Evolutionary conservation across 192 early-diverging fungal genomes (phyloP).

Genomic region (Rhizoclosmatium globosum): DNA sequence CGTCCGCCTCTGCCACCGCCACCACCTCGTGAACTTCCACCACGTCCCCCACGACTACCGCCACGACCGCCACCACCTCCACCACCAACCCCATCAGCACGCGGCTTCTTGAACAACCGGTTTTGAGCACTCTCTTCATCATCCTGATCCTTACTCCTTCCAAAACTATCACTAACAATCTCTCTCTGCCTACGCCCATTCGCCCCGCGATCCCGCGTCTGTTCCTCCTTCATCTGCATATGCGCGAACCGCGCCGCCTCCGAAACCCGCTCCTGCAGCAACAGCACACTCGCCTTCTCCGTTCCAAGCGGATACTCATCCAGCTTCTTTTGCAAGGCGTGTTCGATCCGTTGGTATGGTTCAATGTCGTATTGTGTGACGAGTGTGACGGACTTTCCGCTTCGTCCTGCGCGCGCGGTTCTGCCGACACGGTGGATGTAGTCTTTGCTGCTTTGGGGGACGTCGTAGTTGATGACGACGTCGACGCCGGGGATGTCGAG

Average conservation of each 20-base stretch:
- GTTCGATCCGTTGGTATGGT: conserved; percentile 92
- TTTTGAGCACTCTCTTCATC: conserved; percentile 46
- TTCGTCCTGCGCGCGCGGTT: conserved; percentile 93
- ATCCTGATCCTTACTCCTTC: conserved; percentile 37
- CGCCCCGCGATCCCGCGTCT: conserved; percentile 39
- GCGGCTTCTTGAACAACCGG: conserved; percentile 40
- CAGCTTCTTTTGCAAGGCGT: conserved; percentile 87
- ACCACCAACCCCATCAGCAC: conserved; percentile 33
- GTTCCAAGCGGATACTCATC: conserved; percentile 75
- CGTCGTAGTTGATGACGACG: conserved; percentile 96
- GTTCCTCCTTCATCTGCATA: conserved; percentile 85
- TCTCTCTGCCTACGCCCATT: conserved; percentile 39
- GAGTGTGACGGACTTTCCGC: conserved; percentile 87
- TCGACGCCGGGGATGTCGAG: conserved; percentile 97
- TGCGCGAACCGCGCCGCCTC: conserved; percentile 90
- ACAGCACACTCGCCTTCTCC: conserved; percentile 84
- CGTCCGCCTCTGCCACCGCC: neutral
- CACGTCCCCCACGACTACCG: neutral
- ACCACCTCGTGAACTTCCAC: neutral
- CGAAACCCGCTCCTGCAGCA: conserved; percentile 92
- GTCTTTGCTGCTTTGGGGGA: conserved; percentile 90
- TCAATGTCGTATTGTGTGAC: conserved; percentile 91
- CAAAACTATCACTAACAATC: conserved; percentile 30
- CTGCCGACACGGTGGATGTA: conserved; percentile 98
- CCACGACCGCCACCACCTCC: conserved; percentile 27